Base-by-base conservation (phyloP, 768 basidiomycete species). In the Phanerochaete carnosa region DNA sequence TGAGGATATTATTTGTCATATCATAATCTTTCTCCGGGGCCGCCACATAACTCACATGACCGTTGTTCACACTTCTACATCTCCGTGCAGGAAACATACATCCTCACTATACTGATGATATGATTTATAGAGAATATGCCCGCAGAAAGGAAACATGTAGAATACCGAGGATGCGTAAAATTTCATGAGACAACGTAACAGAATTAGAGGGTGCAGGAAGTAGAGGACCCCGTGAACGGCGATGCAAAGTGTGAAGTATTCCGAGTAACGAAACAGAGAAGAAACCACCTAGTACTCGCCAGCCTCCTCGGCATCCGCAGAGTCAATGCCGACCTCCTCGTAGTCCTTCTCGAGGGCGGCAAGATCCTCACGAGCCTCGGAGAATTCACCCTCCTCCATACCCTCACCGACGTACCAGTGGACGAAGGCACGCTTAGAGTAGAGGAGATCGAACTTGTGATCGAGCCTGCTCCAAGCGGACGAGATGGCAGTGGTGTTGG, bases 311-410 rank as follows among this genome's bases (percentile, higher is more conserved):
- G 63, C 77, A 43, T 82, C 80, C 3, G 79, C 81, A 45, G 80
- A 81, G 64, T 76, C 75, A 54, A 75, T 79, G 55, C 86, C 84
- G 65, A 88, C 94, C 73, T 97, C 93, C 73, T 94, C 92, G 68
- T 94, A 95, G 66, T 94, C 94, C 76, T 94, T 97, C 82, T 98
- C 96, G 58, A 99, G 87, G n/a, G 96, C 96, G n/a, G 96, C 97
- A 60, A 99, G 88, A 74, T 99, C 96, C 79, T 99, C 97, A 62
- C 96, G 90, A 22, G 96, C 96, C 80, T 98, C 96, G 22, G 94
- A 95, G 80, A 98, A 98, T 79, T 99, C 96, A 73, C 96, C 96
- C 84, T 89, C 87, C 73, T 89, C 86, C 86, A 89, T 90, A 71
- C 88, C 86, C 73, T 89, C 87, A 62, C 88, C 86, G 61, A 88